Evolutionary conservation across 2,329 filamentous ascomycete genomes (phyloP).

Genomic region (Trichoderma gracile): DNA sequence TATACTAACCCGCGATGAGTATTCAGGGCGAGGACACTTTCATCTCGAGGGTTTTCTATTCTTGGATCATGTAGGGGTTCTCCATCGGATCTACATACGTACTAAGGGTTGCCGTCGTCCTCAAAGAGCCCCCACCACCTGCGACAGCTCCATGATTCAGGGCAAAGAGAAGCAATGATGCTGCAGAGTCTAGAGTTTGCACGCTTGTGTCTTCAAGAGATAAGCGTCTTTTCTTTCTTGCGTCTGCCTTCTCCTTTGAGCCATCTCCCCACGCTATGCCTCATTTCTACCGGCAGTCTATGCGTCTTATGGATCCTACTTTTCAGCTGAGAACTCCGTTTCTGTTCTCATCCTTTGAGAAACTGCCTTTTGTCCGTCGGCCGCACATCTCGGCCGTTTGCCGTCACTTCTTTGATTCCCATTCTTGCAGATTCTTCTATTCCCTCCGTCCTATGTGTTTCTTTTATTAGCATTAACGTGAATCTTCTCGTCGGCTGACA

Average conservation of each 20-base stretch:
- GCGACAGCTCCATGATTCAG: neutral
- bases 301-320: neutral
- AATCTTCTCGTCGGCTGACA: neutral
- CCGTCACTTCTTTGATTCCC: too few species aligned
- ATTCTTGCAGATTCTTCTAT: neutral
- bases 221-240: neutral
- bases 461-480: neutral
- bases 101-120: neutral
- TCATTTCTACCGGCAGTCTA: neutral
- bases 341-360: neutral
- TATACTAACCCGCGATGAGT: conserved; percentile 19
- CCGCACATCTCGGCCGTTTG: neutral
- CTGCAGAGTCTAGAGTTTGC: neutral
- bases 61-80: neutral
- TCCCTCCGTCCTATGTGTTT: neutral
- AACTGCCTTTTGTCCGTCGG: neutral
- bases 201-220: neutral
- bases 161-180: neutral
- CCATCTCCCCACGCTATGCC: neutral
- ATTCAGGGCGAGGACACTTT: conserved; percentile 12
- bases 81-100: neutral
- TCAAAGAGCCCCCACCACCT: neutral
- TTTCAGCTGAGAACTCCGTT: conserved; percentile 1
- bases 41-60: neutral
- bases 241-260: neutral